A percentile compares a stretch with the other conserved stretches of the same genome.
Evolutionary conservation across 2,329 filamentous ascomycete species (phyloP).

Genomic region (Cyphellophora attinorum): DNA sequence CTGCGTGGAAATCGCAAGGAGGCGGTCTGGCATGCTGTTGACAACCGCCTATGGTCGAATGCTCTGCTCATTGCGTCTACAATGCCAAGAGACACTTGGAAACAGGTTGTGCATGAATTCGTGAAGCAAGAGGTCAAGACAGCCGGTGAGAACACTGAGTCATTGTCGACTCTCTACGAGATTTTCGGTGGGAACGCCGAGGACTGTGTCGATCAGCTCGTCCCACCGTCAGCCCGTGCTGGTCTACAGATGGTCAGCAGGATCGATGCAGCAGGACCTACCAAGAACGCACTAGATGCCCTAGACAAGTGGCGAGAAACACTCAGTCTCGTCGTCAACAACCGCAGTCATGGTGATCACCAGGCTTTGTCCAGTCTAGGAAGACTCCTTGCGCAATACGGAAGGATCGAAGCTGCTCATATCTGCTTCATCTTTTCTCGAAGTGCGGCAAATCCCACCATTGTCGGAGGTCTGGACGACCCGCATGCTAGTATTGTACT

Average conservation of each 20-base stretch:
- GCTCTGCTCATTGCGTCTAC: slow-evolving; percentile 85
- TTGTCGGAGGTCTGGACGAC: slow-evolving; percentile 80
- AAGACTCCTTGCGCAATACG: slow-evolving; percentile 73
- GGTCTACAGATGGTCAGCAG: slow-evolving; percentile 85
- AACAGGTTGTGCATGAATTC: slow-evolving; percentile 89
- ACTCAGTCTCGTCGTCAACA: slow-evolving; percentile 73
- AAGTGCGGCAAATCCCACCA: slow-evolving; percentile 37
- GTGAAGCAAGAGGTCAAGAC: slow-evolving; percentile 89
- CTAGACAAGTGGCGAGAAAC: slow-evolving; percentile 94
- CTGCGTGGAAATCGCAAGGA: slow-evolving; percentile 77
- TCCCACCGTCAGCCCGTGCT: slow-evolving; percentile 82
- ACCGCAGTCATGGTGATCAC: slow-evolving; percentile 71
- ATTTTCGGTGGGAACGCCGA: slow-evolving; percentile 89
- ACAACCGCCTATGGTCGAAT: slow-evolving; percentile 91
- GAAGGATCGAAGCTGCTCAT: slow-evolving; percentile 81
- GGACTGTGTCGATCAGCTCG: slow-evolving; percentile 90
- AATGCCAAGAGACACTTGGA: slow-evolving; percentile 65
- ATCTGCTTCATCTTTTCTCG: slow-evolving; percentile 87
- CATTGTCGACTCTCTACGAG: slow-evolving; percentile 84
- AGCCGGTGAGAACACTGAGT: slow-evolving; percentile 68
- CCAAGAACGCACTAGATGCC: slow-evolving; percentile 69
- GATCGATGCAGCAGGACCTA: slow-evolving; percentile 48
- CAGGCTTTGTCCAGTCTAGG: slow-evolving; percentile 72
- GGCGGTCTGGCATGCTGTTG: slow-evolving; percentile 86
- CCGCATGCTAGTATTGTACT: slow-evolving; percentile 68